phyloP scores from a whole-genome alignment of 2,329 filamentous ascomycete genomes.

The Neodidymelliopsis sp. region DNA sequence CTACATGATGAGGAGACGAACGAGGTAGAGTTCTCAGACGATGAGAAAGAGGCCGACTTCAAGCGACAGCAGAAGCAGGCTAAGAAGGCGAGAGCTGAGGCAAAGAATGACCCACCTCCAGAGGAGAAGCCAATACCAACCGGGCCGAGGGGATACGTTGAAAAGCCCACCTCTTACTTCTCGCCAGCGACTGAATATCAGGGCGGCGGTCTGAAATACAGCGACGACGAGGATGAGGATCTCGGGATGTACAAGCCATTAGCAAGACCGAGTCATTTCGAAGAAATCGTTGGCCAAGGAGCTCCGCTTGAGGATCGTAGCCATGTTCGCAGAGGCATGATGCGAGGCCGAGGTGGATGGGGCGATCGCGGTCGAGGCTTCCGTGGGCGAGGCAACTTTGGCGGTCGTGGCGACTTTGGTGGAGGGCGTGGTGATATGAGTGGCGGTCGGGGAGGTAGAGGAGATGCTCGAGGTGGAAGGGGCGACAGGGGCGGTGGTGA shows the following conservation, averaged over 20 bases:
- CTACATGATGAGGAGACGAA: conserved; percentile 93
- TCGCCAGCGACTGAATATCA: conserved; percentile 39
- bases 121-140: conserved; percentile 28
- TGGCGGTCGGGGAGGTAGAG: conserved; percentile 38
- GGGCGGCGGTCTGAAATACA: conserved; percentile 52
- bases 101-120: conserved; percentile 29
- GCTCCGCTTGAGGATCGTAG: conserved; percentile 49
- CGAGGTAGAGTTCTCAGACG: conserved; percentile 94
- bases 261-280: conserved; percentile 56
- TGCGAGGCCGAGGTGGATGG: conserved; percentile 43
- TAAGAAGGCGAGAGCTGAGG: conserved; percentile 53
- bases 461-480: conserved; percentile 12
- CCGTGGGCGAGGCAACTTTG: conserved; percentile 41
- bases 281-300: conserved; percentile 53
- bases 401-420: conserved; percentile 26
- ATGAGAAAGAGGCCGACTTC: conserved; percentile 89
- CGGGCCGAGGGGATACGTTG: conserved; percentile 28
- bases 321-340: conserved; percentile 46
- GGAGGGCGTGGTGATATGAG: conserved; percentile 27
- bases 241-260: conserved; percentile 58
- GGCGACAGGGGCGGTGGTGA: conserved; percentile 28
- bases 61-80: conserved; percentile 67
- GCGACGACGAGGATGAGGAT: conserved; percentile 54
- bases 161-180: conserved; percentile 26
- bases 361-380: conserved; percentile 48